A percentile compares a stretch with the other conserved stretches of the same genome.
phyloP scores from a whole-genome alignment of 768 basidiomycete species.

The Mycena maculata region DNA sequence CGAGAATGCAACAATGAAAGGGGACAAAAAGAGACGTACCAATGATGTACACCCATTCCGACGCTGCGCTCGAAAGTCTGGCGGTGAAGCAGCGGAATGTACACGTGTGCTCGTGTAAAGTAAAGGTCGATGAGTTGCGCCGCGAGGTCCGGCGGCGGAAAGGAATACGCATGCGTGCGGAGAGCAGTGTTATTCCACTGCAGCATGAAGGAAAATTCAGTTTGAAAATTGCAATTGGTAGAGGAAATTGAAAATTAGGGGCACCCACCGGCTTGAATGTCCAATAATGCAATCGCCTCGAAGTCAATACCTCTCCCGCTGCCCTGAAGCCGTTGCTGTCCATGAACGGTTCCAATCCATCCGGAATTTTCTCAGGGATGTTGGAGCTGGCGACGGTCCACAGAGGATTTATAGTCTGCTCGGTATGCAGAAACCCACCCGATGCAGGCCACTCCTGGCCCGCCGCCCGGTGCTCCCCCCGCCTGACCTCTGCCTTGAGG shows the following conservation, averaged over 20 bases:
- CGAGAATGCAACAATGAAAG: no score
- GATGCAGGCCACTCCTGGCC: no score
- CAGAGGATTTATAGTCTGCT: no score
- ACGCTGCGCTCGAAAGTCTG: constrained; percentile 70
- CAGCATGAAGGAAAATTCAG: not conserved
- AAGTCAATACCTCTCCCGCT: constrained; percentile 46
- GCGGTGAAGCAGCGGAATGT: constrained; percentile 77
- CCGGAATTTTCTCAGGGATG: no score
- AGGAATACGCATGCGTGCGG: constrained; percentile 47
- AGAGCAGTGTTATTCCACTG: not conserved
- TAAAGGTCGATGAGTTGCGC: constrained; percentile 68
- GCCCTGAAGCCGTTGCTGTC: no score
- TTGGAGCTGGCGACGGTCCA: no score
- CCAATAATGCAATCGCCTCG: constrained; percentile 33
- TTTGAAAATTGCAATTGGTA: no score
- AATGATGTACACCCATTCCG: constrained; percentile 60
- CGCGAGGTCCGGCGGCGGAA: constrained; percentile 66
- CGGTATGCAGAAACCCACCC: no score
- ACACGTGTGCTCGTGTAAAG: constrained; percentile 66
- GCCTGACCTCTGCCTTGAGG: constrained; percentile 58
- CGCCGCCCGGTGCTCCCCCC: not conserved
- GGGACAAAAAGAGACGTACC: constrained; percentile 1
- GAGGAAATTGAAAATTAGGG: constrained; percentile 29
- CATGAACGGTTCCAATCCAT: no score
- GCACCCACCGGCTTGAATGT: constrained; percentile 40